Conservation (phyloP, 257 asterid genomes). For the Primulina eburnea region DNA sequence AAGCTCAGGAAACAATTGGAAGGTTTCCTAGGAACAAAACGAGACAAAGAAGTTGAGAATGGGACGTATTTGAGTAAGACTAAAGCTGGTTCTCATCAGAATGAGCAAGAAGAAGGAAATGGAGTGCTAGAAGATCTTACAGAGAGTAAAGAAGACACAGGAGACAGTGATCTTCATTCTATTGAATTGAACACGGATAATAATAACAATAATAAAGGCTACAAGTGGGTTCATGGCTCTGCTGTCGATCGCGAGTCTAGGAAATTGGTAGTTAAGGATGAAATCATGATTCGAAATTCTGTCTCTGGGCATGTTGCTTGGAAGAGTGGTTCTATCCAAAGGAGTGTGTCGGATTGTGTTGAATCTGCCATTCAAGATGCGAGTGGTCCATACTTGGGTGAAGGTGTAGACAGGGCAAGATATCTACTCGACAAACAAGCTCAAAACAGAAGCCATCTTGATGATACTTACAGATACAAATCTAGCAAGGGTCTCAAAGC, state of each 20-base stretch:
- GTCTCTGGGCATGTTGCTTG: slow-evolving; percentile 41
- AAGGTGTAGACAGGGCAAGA: slow-evolving; percentile 36
- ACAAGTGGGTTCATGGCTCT: slow-evolving; percentile 42
- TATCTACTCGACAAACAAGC: slow-evolving; percentile 44
- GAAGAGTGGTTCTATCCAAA: slow-evolving; percentile 45
- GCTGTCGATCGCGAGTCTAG: slow-evolving; percentile 28
- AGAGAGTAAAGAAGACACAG: slow-evolving; percentile 50
- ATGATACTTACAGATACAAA: slow-evolving; percentile 46
- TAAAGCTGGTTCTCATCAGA: slow-evolving; percentile 25
- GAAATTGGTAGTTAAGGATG: slow-evolving; percentile 36
- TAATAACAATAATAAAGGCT: slow-evolving; percentile 26
- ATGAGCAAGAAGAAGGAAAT: slow-evolving; percentile 39
- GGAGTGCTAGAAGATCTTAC: slow-evolving; percentile 46
- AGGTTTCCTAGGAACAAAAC: slow-evolving; percentile 57
- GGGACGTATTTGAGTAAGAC: slow-evolving; percentile 33
- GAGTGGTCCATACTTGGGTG: slow-evolving; percentile 29
- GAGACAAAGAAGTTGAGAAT: slow-evolving; percentile 38
- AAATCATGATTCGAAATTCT: slow-evolving; percentile 45
- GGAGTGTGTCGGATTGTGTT: slow-evolving; percentile 66
- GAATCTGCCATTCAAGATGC: slow-evolving; percentile 46
- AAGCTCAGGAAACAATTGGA: slow-evolving; percentile 80
- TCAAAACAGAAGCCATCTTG: slow-evolving; percentile 47
- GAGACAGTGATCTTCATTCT: slow-evolving; percentile 68
- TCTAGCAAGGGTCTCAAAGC: slow-evolving; percentile 52
- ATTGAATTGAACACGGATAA: slow-evolving; percentile 52